Percentiles rank a stretch among this genome's conserved stretches.
Evolutionary conservation across 2,329 filamentous ascomycete species (phyloP).

Genomic region (Pestalotiopsis sp.): DNA sequence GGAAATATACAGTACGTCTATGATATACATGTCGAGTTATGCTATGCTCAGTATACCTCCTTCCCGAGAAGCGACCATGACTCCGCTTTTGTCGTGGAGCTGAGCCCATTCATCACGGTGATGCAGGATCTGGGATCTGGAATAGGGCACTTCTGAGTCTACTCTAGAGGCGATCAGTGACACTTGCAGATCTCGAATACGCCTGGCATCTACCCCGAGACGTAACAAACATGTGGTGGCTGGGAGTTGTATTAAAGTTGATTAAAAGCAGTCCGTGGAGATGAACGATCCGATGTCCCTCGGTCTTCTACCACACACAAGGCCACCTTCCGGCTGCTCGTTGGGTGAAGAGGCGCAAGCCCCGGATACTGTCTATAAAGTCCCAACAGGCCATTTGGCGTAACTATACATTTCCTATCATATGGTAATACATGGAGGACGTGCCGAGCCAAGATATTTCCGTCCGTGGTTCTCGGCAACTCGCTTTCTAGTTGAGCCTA

Average conservation of each 20-base stretch:
- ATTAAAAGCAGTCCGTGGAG: not conserved
- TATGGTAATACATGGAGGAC: not conserved
- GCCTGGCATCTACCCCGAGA: no score
- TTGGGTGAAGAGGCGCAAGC: not conserved
- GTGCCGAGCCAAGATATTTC: not conserved
- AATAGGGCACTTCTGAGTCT: no score
- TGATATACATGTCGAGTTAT: no score
- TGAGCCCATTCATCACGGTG: no score
- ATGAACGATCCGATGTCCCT: not conserved
- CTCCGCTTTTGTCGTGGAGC: no score
- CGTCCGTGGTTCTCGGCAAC: not conserved
- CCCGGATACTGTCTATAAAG: not conserved
- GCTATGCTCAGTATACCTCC: no score
- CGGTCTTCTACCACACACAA: not conserved
- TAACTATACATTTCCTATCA: slow-evolving; percentile 8
- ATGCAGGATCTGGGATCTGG: no score
- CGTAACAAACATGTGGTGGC: not conserved
- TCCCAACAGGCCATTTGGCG: not conserved
- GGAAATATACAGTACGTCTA: no score
- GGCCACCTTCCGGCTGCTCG: not conserved
- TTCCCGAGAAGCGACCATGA: no score
- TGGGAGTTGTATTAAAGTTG: not conserved
- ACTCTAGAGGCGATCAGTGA: no score
- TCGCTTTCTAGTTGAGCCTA: not conserved
- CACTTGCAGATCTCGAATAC: no score